Evolutionary conservation across 2,329 filamentous ascomycete genomes (phyloP).

Genomic region (Elsinoe australis): DNA sequence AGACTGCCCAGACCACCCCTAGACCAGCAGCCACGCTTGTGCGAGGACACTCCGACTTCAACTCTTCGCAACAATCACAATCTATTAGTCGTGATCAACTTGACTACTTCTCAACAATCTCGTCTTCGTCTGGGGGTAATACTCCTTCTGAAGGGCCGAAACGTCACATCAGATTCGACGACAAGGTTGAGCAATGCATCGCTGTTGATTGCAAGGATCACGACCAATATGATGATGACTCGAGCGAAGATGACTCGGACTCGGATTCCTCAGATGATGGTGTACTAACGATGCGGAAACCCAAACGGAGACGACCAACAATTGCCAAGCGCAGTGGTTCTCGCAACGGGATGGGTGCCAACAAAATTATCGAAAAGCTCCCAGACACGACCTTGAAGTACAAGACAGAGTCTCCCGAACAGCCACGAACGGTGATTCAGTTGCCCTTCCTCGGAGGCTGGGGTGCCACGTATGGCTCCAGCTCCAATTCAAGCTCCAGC

Average conservation of each 20-base stretch:
- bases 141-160: conserved; percentile 57
- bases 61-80: conserved; percentile 54
- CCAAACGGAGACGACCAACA: conserved; percentile 44
- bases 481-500: no score
- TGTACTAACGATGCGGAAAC: conserved; percentile 72
- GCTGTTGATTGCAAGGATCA: conserved; percentile 80
- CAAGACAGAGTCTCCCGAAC: conserved; percentile 65
- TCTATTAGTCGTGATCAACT: conserved; percentile 55
- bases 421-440: conserved; percentile 33
- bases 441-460: conserved; percentile 38
- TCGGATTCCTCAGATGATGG: conserved; percentile 55
- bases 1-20: conserved; percentile 49
- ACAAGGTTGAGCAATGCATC: conserved; percentile 92
- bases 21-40: conserved; percentile 43
- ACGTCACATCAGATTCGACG: conserved; percentile 92
- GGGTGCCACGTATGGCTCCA: conserved; percentile 19
- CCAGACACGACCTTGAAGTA: conserved; percentile 85
- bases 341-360: conserved; percentile 49
- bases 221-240: conserved; percentile 57
- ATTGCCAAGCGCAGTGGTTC: conserved; percentile 40
- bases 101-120: conserved; percentile 53
- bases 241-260: conserved; percentile 37
- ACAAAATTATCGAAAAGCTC: conserved; percentile 80
- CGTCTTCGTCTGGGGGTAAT: conserved; percentile 63
- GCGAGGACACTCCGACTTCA: conserved; percentile 61